phyloP scores from a whole-genome alignment of 495 filamentous ascomycete species.

The Tuber microsphaerosporum region DNA sequence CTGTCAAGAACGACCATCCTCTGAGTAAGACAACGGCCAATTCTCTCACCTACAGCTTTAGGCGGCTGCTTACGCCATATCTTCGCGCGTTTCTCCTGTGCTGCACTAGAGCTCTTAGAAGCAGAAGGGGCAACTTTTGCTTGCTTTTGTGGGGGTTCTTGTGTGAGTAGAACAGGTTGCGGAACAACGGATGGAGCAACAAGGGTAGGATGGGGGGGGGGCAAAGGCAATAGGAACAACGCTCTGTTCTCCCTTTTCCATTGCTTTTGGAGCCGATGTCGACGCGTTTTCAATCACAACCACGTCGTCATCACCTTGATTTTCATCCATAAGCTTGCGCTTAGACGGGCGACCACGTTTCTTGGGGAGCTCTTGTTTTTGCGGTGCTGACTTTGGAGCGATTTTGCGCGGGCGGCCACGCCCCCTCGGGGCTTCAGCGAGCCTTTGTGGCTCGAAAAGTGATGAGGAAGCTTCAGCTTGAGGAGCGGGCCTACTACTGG shows the following conservation, averaged over 20 bases:
- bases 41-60: conserved; percentile 30
- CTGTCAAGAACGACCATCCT: conserved; percentile 57
- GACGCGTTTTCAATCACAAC: conserved; percentile 3
- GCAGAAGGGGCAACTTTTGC: neutral
- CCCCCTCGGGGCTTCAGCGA: conserved; percentile 1
- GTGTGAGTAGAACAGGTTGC: neutral
- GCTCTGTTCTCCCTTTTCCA: conserved; percentile 22
- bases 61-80: conserved; percentile 37
- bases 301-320: conserved; percentile 13
- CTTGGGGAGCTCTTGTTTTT: neutral
- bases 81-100: conserved; percentile 29
- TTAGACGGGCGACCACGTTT: conserved; percentile 13
- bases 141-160: conserved; percentile 20
- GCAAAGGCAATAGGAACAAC: neutral
- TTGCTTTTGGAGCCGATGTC: conserved; percentile 8
- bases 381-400: neutral
- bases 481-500: conserved; percentile 9
- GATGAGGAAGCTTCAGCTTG: conserved; percentile 18
- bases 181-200: neutral
- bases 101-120: neutral
- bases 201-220: neutral
- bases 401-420: neutral
- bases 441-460: neutral
- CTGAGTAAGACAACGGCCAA: conserved; percentile 36
- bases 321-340: conserved; percentile 17